Evolutionary conservation across 2,329 filamentous ascomycete genomes (phyloP).

Genomic region (Gremmenia infestans): DNA sequence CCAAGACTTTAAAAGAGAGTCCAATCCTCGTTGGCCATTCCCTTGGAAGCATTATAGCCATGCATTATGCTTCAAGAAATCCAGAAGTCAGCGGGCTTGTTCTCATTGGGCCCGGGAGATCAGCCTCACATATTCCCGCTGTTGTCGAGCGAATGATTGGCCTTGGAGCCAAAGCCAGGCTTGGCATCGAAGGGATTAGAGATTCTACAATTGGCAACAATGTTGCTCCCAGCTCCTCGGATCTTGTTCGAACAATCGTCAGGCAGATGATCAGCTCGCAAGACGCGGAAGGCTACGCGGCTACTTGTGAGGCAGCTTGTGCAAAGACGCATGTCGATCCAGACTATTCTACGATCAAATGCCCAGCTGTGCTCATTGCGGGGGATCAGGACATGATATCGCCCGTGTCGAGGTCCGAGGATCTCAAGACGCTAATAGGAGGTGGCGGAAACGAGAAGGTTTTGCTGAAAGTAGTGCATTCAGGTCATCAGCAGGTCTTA

Average conservation of each 20-base stretch:
- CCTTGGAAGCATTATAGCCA: slow-evolving; percentile 33
- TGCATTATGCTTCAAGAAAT: slow-evolving; percentile 33
- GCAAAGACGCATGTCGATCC: slow-evolving; percentile 30
- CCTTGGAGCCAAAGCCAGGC: slow-evolving; percentile 25
- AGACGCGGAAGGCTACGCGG: slow-evolving; percentile 31
- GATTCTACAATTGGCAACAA: slow-evolving; percentile 29
- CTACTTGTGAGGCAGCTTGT: slow-evolving; percentile 31
- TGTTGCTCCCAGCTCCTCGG: slow-evolving; percentile 25
- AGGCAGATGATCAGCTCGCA: slow-evolving; percentile 30
- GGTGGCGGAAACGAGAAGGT: slow-evolving; percentile 46
- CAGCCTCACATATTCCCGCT: slow-evolving; percentile 28
- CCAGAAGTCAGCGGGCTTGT: slow-evolving; percentile 27
- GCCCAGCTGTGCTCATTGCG: slow-evolving; percentile 29
- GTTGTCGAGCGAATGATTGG: slow-evolving; percentile 31
- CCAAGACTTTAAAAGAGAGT: slow-evolving; percentile 1
- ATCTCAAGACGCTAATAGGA: slow-evolving; percentile 26
- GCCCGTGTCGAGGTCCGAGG: slow-evolving; percentile 25
- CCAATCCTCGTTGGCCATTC: slow-evolving; percentile 34
- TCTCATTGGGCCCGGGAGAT: slow-evolving; percentile 32
- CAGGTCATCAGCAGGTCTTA: slow-evolving; percentile 63
- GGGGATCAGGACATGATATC: slow-evolving; percentile 32
- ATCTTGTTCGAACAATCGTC: slow-evolving; percentile 22
- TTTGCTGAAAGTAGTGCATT: slow-evolving; percentile 54
- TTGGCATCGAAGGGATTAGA: slow-evolving; percentile 28
- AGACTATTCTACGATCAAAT: slow-evolving; percentile 29